Percentiles rank a stretch among this genome's conserved stretches.
These are phyloP conservation scores for Trichoderma atroviride DNA, from an alignment of 2,329 filamentous ascomycete genomes.

Conservation along the genomic window DNA sequence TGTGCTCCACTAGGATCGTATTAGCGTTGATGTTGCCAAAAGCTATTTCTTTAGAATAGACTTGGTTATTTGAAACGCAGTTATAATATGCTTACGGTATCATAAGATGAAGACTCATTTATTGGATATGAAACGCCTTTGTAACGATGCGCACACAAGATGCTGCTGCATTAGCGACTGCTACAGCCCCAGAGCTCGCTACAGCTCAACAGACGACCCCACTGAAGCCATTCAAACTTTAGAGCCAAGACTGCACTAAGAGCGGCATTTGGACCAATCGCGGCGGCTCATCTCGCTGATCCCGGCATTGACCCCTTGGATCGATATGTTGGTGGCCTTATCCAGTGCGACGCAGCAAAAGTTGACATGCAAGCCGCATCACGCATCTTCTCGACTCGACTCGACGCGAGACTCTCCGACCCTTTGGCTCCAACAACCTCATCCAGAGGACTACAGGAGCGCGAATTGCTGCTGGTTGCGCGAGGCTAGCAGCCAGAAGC, in stretches of 20 bases:
- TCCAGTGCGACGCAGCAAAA: conserved; percentile 3
- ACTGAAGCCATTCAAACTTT: neutral
- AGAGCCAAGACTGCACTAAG: neutral
- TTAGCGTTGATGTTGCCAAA: neutral
- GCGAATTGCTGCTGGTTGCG: neutral
- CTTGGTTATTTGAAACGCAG: no score
- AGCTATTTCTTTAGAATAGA: neutral
- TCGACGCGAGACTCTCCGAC: neutral
- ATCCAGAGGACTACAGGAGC: neutral
- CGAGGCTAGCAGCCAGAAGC: neutral
- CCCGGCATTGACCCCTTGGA: conserved; percentile 20
- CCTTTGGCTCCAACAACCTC: neutral
- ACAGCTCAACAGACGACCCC: neutral
- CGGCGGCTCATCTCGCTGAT: conserved; percentile 9
- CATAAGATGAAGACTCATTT: neutral
- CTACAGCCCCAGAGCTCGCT: neutral
- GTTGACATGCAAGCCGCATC: neutral
- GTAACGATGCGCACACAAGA: neutral
- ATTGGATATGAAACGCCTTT: neutral
- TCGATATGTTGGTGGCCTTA: conserved; percentile 3
- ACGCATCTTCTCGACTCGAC: neutral
- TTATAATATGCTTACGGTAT: neutral
- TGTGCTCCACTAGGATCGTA: neutral
- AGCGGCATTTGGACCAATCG: conserved; percentile 17
- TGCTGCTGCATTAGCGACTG: neutral